Evolutionary conservation across 352 stramenopile genomes (phyloP), one percentile per base, ranked within the genome.

Genomic region (Globisporangium abappressorium): DNA sequence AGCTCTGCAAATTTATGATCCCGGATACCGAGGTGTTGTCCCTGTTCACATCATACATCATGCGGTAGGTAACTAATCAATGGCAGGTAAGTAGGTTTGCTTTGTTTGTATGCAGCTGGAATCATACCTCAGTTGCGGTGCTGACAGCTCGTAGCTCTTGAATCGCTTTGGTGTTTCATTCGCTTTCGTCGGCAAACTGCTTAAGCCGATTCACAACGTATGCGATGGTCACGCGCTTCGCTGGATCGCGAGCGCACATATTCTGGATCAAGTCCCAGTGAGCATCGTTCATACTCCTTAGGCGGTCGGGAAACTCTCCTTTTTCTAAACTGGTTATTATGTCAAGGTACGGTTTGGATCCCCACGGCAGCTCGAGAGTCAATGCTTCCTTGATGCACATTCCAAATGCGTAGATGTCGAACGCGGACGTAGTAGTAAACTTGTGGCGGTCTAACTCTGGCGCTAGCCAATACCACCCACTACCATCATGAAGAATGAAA

Each of bases 351-450:
- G 34, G 34, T 38, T 38, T 38, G 34, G 34, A 38, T 38, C 46
- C 54, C 54, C 46, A 15, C n/a, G 24, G 26, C 54, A 65, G 3
- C 43, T 61, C 15, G 34, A 9, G 15, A n/a, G 63, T 49, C 70
- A 61, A 15, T 11, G 62, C 62, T 30, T 66, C 57, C 11, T 55
- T 9, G 26, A 75, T 57, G 36, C 62, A 69, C 62, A 76, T 76
- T 0, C 62, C 70, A n/a, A 76, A 73, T 26, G 72, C 73, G 18
- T 74, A 79, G 28, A 76, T 36, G 20, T 79, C 66, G 14, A 54
- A 72, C 20, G 56, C 66, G 30, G 18, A 1, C 0, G 43, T 38
- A 38, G 9, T 7, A 38, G 8, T 38, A 38, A 8, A 38, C 34
- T 11, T 11, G 34, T 2, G 9, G 6, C 43, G 43, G 0, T 9